Conservation (phyloP, 2,329 filamentous ascomycete species). For the Penicillium sp. region DNA sequence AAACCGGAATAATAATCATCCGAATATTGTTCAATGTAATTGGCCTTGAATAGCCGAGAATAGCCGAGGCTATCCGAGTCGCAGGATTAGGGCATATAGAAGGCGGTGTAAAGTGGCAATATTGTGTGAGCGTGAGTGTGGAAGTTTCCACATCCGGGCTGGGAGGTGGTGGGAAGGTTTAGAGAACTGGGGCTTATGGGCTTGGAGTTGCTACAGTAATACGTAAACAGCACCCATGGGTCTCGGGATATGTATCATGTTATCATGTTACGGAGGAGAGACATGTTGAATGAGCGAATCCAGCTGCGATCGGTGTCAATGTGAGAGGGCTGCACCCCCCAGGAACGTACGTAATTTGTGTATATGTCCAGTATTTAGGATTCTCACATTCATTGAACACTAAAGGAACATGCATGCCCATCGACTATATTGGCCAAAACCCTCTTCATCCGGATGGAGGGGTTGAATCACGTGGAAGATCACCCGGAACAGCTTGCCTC, state of each 20-base stretch:
- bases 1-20: neutral
- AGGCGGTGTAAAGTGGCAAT: neutral
- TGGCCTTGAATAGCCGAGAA: neutral
- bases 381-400: neutral
- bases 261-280: neutral
- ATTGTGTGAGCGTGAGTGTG: no score
- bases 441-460: neutral
- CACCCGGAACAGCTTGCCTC: neutral
- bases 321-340: neutral
- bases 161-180: no score
- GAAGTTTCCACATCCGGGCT: no score
- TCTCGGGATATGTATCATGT: no score
- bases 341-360: neutral
- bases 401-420: neutral
- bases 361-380: neutral
- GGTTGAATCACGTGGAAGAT: conserved; percentile 1
- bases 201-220: no score
- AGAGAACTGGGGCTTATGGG: no score
- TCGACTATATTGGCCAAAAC: neutral
- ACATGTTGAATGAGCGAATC: neutral
- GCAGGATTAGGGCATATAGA: neutral
- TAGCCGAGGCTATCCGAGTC: neutral
- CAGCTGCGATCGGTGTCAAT: neutral
- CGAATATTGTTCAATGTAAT: accelerated
- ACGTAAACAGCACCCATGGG: no score